Percentiles rank a stretch among this genome's conserved stretches.
Evolutionary conservation across 495 filamentous ascomycete species (phyloP).

Genomic region (Pyronema omphalodes): DNA sequence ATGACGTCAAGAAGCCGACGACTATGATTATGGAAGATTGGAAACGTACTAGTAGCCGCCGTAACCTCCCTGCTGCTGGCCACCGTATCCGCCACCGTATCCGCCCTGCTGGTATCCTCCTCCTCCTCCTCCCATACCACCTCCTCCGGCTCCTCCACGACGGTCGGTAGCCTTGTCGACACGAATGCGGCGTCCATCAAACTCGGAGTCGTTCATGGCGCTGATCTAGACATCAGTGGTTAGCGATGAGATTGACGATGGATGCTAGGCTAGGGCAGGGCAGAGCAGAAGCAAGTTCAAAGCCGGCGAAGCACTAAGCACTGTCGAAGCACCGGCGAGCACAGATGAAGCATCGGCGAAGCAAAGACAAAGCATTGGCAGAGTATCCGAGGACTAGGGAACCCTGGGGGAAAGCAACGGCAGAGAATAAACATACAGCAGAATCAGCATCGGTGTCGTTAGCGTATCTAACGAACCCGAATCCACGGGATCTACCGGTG

Average conservation of each 20-base stretch:
- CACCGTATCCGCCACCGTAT: background rate
- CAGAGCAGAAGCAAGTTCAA: no score
- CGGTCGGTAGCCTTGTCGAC: slow-evolving; percentile 85
- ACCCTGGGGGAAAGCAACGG: background rate
- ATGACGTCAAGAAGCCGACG: no score
- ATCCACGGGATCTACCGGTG: slow-evolving; percentile 86
- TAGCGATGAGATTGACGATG: background rate
- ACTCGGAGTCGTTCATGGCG: slow-evolving; percentile 91
- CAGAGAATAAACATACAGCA: slow-evolving; percentile 27
- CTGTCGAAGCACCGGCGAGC: no score
- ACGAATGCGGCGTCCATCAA: slow-evolving; percentile 88
- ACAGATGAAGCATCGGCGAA: no score
- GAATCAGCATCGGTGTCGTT: slow-evolving; percentile 64
- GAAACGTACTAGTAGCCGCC: slow-evolving; percentile 5
- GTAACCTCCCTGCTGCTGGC: background rate
- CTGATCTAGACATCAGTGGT: slow-evolving; percentile 29
- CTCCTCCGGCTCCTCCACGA: slow-evolving; percentile 11
- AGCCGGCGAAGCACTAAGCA: no score
- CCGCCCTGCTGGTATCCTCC: background rate
- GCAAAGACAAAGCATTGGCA: no score
- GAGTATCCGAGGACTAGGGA: background rate
- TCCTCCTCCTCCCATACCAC: slow-evolving; percentile 2
- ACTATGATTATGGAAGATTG: no score
- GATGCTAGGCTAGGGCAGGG: background rate
- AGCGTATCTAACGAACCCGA: slow-evolving; percentile 84